Conservation (phyloP, 2,329 filamentous ascomycete genomes). For the Neofusicoccum umdonicola region DNA sequence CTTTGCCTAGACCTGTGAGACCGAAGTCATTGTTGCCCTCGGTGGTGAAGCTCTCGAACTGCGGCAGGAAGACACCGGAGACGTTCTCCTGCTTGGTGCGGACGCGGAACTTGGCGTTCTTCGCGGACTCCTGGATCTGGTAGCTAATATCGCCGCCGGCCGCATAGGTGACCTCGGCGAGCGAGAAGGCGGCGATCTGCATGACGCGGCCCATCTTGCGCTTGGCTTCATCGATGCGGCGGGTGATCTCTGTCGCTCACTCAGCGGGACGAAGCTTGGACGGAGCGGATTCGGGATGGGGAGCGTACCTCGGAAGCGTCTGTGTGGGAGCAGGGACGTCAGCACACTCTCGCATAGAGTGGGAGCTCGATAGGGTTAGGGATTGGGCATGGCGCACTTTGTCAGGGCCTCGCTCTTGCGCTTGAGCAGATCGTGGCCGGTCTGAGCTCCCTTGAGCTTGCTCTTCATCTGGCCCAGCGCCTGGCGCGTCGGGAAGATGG, state of each 20-base stretch:
- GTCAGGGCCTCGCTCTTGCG: slow-evolving; percentile 97
- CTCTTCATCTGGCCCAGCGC: slow-evolving; percentile 95
- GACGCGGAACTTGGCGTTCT: slow-evolving; percentile 87
- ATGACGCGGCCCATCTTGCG: slow-evolving; percentile 99
- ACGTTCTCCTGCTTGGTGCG: slow-evolving; percentile 98
- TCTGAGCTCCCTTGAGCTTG: slow-evolving; percentile 79
- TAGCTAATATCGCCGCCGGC: slow-evolving; percentile 92
- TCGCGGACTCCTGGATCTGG: slow-evolving; percentile 94
- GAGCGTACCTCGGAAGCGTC: slow-evolving; percentile 78
- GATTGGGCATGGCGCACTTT: slow-evolving; percentile 61
- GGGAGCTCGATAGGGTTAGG: slow-evolving; percentile 11
- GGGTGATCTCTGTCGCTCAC: slow-evolving; percentile 70
- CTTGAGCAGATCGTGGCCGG: slow-evolving; percentile 91
- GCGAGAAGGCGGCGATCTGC: slow-evolving; percentile 97
- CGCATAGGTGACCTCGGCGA: slow-evolving; percentile 96
- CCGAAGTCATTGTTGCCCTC: slow-evolving; percentile 95
- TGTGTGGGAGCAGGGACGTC: slow-evolving; percentile 37
- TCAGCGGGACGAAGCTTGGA: slow-evolving; percentile 15
- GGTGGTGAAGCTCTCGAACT: slow-evolving; percentile 86
- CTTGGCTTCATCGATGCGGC: slow-evolving; percentile 96
- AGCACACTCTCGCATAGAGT: neutral
- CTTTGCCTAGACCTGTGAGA: slow-evolving; percentile 91
- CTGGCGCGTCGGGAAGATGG: slow-evolving; percentile 97
- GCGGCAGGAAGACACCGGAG: slow-evolving; percentile 88
- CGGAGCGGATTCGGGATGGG: neutral